Evolutionary conservation across 192 early-diverging fungal species (phyloP), one percentile per base, ranked within the genome.

Genomic region (Phlyctochytrium planicorne): DNA sequence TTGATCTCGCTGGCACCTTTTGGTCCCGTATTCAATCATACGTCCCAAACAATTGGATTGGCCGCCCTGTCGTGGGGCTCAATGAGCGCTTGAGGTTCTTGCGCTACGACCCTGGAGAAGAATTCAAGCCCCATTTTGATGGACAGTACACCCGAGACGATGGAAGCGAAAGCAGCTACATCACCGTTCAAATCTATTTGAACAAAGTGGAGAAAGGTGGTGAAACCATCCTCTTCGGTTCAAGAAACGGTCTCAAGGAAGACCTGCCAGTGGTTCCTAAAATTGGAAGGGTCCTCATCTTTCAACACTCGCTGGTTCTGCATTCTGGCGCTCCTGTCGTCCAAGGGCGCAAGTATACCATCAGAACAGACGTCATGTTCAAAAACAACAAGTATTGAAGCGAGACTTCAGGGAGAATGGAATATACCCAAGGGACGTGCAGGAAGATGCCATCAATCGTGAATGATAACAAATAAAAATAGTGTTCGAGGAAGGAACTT

Each of bases 81-180:
- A 76, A 76, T 36, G 73, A 76, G 53, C 73, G 73, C n/a, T 40
- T 76, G 24, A 57, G 73, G 3, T 62, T 76, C 36, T 67, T 76
- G 34, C 31, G 55, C 29, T 76, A 76, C 34, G 27, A 24, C 10
- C 34, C 63, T 1, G 74, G 68, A 16, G 74, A 76, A 20, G 12
- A 27, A 1, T 76, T 76, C 55, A n/a, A 29, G 55, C 35, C 64
- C 10, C 75, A 76, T 56, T 40, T n/a, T n/a, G 75, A 76, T 53
- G 75, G 75, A 6, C 3, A 17, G 1, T 76, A 63, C 55, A 34
- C 16, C 0, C 16, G 36, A 2, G 20, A 24, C 16, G 74, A 78
- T 33, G 65, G 53, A 24, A 33, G 14, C 14, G 72, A 75, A 53
- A 32, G 35, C 3, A 27, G 24, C 14, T 56, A 62, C 12, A 24